Conservation (phyloP, 768 basidiomycete species). For the Panellus pusillus region DNA sequence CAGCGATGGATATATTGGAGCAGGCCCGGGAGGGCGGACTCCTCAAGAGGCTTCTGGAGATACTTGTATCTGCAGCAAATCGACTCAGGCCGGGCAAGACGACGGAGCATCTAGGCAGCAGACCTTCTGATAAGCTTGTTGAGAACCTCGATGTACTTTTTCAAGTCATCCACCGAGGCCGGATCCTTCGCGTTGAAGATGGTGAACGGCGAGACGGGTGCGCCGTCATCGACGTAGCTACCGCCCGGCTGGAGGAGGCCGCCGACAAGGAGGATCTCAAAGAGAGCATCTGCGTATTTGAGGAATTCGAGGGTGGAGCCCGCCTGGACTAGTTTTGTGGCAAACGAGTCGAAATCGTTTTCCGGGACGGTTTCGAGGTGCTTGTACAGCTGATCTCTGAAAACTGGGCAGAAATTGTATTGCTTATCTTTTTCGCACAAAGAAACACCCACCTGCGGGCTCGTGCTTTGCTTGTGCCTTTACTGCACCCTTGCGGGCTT, state of each 20-base stretch:
- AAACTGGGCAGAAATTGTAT: slow-evolving; percentile 50
- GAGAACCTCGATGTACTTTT: slow-evolving; percentile 90
- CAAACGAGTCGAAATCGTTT: slow-evolving; percentile 79
- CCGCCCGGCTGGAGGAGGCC: slow-evolving; percentile 97
- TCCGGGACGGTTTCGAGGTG: slow-evolving; percentile 80
- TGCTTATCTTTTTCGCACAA: not conserved
- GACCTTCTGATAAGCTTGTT: slow-evolving; percentile 96
- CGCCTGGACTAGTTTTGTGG: slow-evolving; percentile 85
- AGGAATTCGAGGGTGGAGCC: slow-evolving; percentile 92
- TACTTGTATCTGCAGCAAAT: slow-evolving; percentile 83
- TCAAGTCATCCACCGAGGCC: slow-evolving; percentile 80
- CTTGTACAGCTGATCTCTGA: slow-evolving; percentile 91
- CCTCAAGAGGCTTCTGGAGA: slow-evolving; percentile 95
- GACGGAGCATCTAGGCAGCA: slow-evolving; percentile 9
- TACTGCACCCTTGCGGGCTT: slow-evolving; percentile 89
- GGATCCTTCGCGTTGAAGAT: slow-evolving; percentile 81
- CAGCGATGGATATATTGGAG: slow-evolving; percentile 91
- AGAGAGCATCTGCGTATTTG: slow-evolving; percentile 96
- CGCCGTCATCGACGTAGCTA: slow-evolving; percentile 83
- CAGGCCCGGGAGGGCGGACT: slow-evolving; percentile 74
- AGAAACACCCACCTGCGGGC: slow-evolving; percentile 54
- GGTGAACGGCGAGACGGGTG: slow-evolving; percentile 85
- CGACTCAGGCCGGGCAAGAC: slow-evolving; percentile 11
- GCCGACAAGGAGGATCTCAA: slow-evolving; percentile 94
- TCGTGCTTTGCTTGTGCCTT: slow-evolving; percentile 95